These are phyloP conservation scores for Scheffersomyces stambukii DNA, from an alignment of 1,139 yeast genomes.

Conservation along the genomic window DNA sequence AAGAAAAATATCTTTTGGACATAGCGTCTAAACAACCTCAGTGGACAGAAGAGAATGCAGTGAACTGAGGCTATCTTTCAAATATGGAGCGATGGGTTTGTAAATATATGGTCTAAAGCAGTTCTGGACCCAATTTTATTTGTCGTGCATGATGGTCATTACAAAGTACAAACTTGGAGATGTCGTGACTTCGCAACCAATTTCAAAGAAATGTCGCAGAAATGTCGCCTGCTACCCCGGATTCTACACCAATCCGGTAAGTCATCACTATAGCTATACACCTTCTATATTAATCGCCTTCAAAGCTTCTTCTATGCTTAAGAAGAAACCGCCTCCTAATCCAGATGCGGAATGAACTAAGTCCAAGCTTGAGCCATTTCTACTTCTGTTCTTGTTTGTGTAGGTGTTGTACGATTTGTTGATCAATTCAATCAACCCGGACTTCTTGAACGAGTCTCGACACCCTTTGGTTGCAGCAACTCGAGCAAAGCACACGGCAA, in stretches of 20 bases:
- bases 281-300: constrained; percentile 11
- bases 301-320: constrained; percentile 30
- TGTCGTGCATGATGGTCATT: too few relatives aligned
- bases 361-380: constrained; percentile 2
- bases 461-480: constrained; percentile 18
- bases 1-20: background rate
- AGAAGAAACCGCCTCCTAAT: constrained; percentile 29
- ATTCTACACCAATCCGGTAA: too few relatives aligned
- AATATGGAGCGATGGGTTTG: too few relatives aligned
- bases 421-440: constrained; percentile 22
- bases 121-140: too few relatives aligned
- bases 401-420: constrained; percentile 12
- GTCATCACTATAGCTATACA: too few relatives aligned
- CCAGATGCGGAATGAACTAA: constrained; percentile 13
- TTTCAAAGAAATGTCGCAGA: too few relatives aligned
- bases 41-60: background rate
- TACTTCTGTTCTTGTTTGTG: constrained; percentile 8
- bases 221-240: too few relatives aligned
- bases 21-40: background rate
- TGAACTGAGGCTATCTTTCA: too few relatives aligned
- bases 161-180: too few relatives aligned
- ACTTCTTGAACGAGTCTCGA: constrained; percentile 17
- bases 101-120: too few relatives aligned
- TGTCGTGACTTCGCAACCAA: too few relatives aligned
- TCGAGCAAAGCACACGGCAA: constrained; percentile 23